A percentile compares a stretch with the other conserved stretches of the same genome.
Conservation (phyloP, 768 basidiomycete species). For the Tremella yokohamensis region DNA sequence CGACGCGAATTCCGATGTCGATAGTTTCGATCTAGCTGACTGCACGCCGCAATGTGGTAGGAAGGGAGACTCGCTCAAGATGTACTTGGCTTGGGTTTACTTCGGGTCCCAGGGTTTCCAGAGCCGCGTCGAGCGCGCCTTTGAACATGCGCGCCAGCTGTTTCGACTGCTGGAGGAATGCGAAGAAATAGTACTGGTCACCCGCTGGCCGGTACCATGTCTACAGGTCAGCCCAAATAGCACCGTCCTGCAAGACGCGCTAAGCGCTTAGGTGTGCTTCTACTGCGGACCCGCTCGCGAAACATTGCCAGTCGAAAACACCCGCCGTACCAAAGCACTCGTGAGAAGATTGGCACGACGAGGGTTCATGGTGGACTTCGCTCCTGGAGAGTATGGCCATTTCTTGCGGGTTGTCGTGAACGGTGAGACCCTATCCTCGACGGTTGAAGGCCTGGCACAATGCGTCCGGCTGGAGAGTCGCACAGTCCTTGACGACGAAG, state of each 20-base stretch:
- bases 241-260: not conserved
- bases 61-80: constrained; percentile 28
- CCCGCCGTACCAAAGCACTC: constrained; percentile 20
- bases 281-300: constrained; percentile 16
- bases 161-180: not conserved
- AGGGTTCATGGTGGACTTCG: constrained; percentile 37
- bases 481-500: not conserved
- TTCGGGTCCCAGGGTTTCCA: constrained; percentile 24
- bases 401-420: constrained; percentile 36
- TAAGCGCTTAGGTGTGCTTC: constrained; percentile 20
- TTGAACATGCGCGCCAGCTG: constrained; percentile 22
- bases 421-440: constrained; percentile 11
- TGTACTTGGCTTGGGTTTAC: constrained; percentile 33
- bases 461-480: constrained; percentile 16
- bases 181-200: constrained; percentile 13
- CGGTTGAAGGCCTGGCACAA: constrained; percentile 16
- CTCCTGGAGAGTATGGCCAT: constrained; percentile 27
- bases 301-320: constrained; percentile 2
- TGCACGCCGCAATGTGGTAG: constrained; percentile 36
- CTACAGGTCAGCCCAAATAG: constrained; percentile 18
- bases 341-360: constrained; percentile 10
- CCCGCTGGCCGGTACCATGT: constrained; percentile 23
- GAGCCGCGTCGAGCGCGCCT: constrained; percentile 14
- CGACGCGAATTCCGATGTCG: constrained; percentile 13
- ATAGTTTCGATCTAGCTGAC: constrained; percentile 32